These are phyloP conservation scores for Gaeumannomyces tritici DNA, from an alignment of 2,329 filamentous ascomycete genomes.

Conservation along the genomic window DNA sequence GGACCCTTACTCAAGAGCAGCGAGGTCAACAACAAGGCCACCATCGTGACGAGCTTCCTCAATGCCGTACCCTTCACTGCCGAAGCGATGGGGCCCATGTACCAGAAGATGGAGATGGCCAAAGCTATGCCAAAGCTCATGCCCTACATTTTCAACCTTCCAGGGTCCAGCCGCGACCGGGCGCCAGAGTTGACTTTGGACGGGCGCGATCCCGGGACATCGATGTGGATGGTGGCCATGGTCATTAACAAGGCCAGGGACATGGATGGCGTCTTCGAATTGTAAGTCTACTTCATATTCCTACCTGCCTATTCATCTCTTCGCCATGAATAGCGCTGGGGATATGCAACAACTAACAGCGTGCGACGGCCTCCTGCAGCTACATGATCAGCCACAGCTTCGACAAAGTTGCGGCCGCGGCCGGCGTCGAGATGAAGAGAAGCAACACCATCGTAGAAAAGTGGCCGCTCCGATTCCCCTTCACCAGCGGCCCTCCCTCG, in stretches of 20 bases:
- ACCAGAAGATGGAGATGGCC: no score
- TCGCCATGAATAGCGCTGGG: no score
- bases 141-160: no score
- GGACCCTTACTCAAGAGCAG: not conserved
- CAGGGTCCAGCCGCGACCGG: no score
- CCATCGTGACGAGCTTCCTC: not conserved
- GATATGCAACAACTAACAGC: not conserved
- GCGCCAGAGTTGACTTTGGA: no score
- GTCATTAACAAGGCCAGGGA: not conserved
- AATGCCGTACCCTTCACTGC: not conserved
- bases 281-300: no score
- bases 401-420: not conserved
- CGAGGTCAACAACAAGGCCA: not conserved
- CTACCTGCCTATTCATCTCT: no score
- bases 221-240: no score
- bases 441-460: not conserved
- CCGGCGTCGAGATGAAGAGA: not conserved
- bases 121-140: no score
- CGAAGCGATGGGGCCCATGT: no score
- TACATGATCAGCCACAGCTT: not conserved
- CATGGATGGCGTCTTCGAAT: not conserved
- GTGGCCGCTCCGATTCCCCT: not conserved
- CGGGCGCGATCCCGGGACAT: no score
- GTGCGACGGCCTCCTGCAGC: not conserved
- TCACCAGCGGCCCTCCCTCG: not conserved